Evolutionary conservation across 306 rosid species (phyloP).

Genomic region (Psophocarpus tetragonolobus): DNA sequence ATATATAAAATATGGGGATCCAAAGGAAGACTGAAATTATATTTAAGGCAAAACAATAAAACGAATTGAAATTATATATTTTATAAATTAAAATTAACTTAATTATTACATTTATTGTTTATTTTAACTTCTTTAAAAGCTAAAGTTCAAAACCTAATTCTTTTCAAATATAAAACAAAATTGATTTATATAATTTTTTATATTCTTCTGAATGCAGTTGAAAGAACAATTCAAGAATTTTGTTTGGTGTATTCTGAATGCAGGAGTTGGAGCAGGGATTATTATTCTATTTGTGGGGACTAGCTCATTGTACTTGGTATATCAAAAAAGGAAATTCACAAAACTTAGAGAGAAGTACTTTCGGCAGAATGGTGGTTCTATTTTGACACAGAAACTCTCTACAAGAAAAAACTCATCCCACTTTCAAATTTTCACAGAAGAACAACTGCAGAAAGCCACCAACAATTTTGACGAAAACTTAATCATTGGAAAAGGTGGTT

Average conservation of each 20-base stretch:
- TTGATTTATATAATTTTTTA: too few relatives aligned
- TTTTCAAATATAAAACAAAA: too few relatives aligned
- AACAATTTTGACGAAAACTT: not conserved
- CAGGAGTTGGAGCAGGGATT: constrained; percentile 8
- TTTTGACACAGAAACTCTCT: constrained; percentile 31
- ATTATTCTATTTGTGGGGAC: not conserved
- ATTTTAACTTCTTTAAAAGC: too few relatives aligned
- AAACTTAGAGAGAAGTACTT: constrained; percentile 37
- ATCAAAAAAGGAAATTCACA: constrained; percentile 29
- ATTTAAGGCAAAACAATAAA: too few relatives aligned
- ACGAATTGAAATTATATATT: too few relatives aligned
- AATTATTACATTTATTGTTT: too few relatives aligned
- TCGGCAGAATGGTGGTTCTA: constrained; percentile 39
- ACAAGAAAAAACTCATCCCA: not conserved
- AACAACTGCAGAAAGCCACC: not conserved
- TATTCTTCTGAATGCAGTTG: not conserved
- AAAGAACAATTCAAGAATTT: not conserved
- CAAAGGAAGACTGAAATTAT: too few relatives aligned
- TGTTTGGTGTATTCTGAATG: not conserved
- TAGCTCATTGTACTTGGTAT: not conserved
- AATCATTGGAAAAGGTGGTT: constrained; percentile 8
- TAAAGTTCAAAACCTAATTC: too few relatives aligned
- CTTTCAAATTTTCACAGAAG: constrained; percentile 25
- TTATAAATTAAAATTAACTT: too few relatives aligned
- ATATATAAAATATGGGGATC: too few relatives aligned